phyloP scores from a whole-genome alignment of 352 stramenopile genomes.

The Globisporangium megalacanthum region DNA sequence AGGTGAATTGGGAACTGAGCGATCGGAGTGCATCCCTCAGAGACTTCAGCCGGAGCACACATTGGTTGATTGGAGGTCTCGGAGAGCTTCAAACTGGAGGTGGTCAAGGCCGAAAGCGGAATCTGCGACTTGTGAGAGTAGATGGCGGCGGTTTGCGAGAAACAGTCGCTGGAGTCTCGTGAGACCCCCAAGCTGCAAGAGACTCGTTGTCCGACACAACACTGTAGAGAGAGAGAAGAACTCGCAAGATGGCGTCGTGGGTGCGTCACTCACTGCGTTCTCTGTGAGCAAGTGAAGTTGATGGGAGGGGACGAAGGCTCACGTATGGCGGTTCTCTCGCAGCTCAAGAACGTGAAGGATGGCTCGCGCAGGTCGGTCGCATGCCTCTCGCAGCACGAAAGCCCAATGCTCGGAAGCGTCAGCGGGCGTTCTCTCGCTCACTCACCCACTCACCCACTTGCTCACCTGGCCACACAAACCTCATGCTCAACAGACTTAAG shows the following conservation, averaged over 20 bases:
- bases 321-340: background rate
- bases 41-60: no score
- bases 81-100: background rate
- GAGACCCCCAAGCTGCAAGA: background rate
- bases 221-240: background rate
- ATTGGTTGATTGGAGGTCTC: no score
- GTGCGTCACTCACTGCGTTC: background rate
- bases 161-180: background rate
- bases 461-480: background rate
- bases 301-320: slow-evolving; percentile 3
- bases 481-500: slow-evolving; percentile 41
- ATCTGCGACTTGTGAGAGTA: no score
- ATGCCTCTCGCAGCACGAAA: background rate
- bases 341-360: slow-evolving; percentile 79
- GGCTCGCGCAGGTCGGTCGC: slow-evolving; percentile 47
- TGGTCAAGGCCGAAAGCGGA: background rate
- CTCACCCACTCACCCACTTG: background rate
- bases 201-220: background rate
- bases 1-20: no score
- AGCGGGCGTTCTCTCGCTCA: no score
- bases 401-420: no score
- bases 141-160: no score
- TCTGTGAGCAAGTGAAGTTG: background rate
- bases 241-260: background rate
- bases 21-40: no score